Conservation (phyloP, 768 basidiomycete species). For the Tephrocybe sp. region DNA sequence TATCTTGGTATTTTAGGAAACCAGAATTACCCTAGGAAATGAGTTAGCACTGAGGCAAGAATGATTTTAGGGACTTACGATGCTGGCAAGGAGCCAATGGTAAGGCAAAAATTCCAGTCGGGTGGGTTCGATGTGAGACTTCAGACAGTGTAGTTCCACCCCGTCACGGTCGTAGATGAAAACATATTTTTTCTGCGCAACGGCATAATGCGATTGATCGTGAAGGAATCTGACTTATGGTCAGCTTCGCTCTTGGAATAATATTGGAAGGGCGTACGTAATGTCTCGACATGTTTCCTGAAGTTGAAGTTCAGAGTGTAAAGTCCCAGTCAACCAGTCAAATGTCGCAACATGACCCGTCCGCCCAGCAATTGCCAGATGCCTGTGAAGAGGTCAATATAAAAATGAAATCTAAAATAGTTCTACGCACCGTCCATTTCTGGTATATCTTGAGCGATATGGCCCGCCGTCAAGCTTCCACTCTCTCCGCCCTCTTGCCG, state of each 20-base stretch:
- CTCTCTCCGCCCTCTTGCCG: slow-evolving; percentile 73
- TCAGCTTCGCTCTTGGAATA: not conserved
- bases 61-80: slow-evolving; percentile 51
- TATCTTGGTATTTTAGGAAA: slow-evolving; percentile 95
- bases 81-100: slow-evolving; percentile 88
- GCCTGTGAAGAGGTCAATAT: slow-evolving; percentile 41
- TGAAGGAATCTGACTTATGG: slow-evolving; percentile 70
- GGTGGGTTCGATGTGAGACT: slow-evolving; percentile 85
- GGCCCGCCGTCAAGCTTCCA: slow-evolving; percentile 84
- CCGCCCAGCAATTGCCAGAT: slow-evolving; percentile 82
- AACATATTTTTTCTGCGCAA: slow-evolving; percentile 94
- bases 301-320: slow-evolving; percentile 87
- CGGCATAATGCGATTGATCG: slow-evolving; percentile 90
- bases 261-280: slow-evolving; percentile 54
- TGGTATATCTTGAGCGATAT: slow-evolving; percentile 81
- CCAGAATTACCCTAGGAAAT: slow-evolving; percentile 79
- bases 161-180: slow-evolving; percentile 96
- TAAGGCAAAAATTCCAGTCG: slow-evolving; percentile 91
- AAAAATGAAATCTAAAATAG: slow-evolving; percentile 1
- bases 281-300: slow-evolving; percentile 92
- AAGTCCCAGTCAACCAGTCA: slow-evolving; percentile 85
- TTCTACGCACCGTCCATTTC: slow-evolving; percentile 78
- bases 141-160: slow-evolving; percentile 86
- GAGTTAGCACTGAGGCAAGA: not conserved
- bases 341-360: slow-evolving; percentile 90